Evolutionary conservation across 2,329 filamentous ascomycete species (phyloP), one percentile per base, ranked within the genome.

Genomic region (Teratosphaeria gauchensis): DNA sequence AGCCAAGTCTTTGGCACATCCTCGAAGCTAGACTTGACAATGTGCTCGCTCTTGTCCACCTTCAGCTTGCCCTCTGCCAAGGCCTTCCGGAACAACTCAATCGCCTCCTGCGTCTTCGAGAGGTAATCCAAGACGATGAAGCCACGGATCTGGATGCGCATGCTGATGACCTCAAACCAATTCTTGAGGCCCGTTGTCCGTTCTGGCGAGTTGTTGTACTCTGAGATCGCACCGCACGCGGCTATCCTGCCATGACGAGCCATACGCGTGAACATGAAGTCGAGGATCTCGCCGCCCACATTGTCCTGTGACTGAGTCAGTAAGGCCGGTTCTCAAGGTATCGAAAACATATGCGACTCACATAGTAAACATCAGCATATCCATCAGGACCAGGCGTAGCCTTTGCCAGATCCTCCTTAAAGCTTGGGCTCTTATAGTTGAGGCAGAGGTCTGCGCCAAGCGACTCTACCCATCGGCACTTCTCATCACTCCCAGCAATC

Each of bases 141-240:
- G 1, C 71, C 70, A 51, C 66, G 63, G 60, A 70, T 67, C 59
- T 67, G 63, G 11, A 73, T 53, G 5, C 70, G 63, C 66, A 71
- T 72, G 52, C 59, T 65, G 33, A 73, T 67, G 38, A 73, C 63
- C 58, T 72, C 69, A 62, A 71, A 70, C 69, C 70, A 73, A 63
- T 72, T 72, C 64, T 71, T 72, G 28, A 72, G 58, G 14, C 71
- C 71, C 2, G 63, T 64, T 6, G 66, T 66, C 5, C 62, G 57
- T 46, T 77, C 78, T 1, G 77, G 69, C 24, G 66, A 77, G 6
- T 77, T 71, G 72, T 89, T 89, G 73, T 90, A 90, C 71, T 85
- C 81, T 69, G 81, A 84, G 74, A 90, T 89, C 6, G 66, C 78
- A 54, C 87, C 87, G 73, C 87, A 90, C 73, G 87, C 87, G 64